Base-by-base conservation (phyloP, 768 basidiomycete genomes). In the Pleurotus pulmonarius region DNA sequence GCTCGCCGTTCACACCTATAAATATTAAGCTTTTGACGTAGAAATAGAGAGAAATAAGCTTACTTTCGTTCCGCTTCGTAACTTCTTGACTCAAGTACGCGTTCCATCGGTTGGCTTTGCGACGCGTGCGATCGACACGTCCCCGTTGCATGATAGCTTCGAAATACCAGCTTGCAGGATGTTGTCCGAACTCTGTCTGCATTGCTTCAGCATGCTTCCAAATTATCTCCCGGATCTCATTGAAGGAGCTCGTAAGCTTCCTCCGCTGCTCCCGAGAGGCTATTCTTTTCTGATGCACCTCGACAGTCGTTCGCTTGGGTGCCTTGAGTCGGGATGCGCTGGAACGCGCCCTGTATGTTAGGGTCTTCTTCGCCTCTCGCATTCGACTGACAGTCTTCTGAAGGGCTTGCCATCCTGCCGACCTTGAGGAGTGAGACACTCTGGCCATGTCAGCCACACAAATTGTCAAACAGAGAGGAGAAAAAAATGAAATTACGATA, bases 11-110 rank as follows among this genome's bases (percentile, higher is more conserved):
- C 5, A 29, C 2, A 11, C n/a, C 39, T 40, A 40, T 11, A 40
- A 40, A 40, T 11, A 11, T 3, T 40, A n/a, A 40, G 39, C n/a
- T 11, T 40, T 11, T 11, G n/a, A 11, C 2, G n/a, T 40, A 40
- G 9, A 40, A 40, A 3, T 40, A 40, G 20, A 40, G 39, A 40
- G 37, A 37, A 29, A 20, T 12, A 29, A 43, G 49, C 45, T 40
- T 20, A 59, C 55, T 47, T 12, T 39, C 37, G 24, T 59, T 59
- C 13, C 24, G 26, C 1, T 16, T n/a, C 18, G 18, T 51, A 11
- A 51, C 22, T 46, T 59, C 56, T 18, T 16, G 5, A 26, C 48
- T 24, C 37, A 57, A 15, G 15, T 39, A 59, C 15, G 46, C 58
- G 38, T 49, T 49, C 46, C 48, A 57, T 8, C 4, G 15, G 22